Percentiles rank a stretch among this genome's conserved stretches.
These are phyloP conservation scores for Lumnitzera racemosa DNA, from an alignment of 345 rosid genomes.

Conservation along the genomic window DNA sequence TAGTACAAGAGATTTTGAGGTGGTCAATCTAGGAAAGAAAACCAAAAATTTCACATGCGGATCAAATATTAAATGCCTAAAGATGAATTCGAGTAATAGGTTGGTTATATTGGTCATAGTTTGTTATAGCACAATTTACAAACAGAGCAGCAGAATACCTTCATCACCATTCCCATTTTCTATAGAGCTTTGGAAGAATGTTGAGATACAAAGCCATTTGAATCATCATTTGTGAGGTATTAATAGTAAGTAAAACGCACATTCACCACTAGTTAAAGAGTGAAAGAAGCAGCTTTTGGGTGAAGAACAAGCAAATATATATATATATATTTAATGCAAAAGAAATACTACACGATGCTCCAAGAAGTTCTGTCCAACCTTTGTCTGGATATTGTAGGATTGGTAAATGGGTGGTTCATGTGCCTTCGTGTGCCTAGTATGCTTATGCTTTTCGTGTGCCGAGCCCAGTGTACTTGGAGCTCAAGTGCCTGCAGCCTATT, in stretches of 20 bases:
- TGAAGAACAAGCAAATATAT: not conserved
- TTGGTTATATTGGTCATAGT: too few species aligned
- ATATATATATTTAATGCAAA: not conserved
- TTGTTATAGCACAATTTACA: not conserved
- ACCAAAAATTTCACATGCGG: not conserved
- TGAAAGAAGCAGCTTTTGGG: not conserved
- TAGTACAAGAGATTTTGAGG: too few species aligned
- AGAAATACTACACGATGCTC: not conserved
- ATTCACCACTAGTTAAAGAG: not conserved
- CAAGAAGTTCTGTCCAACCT: constrained; percentile 29
- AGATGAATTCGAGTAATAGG: not conserved
- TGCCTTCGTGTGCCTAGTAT: too few species aligned
- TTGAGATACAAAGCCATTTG: constrained; percentile 34
- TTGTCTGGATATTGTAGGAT: constrained; percentile 22
- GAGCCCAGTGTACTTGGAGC: too few species aligned
- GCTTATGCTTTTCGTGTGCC: too few species aligned
- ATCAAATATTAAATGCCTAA: constrained; percentile 2
- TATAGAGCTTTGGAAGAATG: constrained; percentile 25
- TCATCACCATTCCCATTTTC: constrained; percentile 39
- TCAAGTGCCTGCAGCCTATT: too few species aligned
- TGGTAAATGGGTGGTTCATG: too few species aligned
- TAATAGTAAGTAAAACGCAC: not conserved
- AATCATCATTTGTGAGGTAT: constrained; percentile 37
- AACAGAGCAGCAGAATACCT: constrained; percentile 30
- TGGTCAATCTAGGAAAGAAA: not conserved